phyloP scores from a whole-genome alignment of 208 protist species.

The Phytomonas sp. region DNA sequence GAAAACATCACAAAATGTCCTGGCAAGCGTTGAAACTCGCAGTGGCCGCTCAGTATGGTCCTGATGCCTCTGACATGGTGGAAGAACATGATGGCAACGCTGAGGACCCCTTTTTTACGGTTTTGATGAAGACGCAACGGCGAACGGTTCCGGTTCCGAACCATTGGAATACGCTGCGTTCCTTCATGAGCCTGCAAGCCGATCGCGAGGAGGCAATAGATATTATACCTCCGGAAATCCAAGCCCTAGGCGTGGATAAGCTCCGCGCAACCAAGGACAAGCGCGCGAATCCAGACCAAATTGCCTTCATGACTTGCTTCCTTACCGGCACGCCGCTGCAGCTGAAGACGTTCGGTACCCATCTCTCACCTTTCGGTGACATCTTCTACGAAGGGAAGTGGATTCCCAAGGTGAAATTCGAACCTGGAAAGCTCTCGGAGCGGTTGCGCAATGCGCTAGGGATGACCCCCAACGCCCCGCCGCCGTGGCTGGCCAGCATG shows the following conservation, averaged over 20 bases:
- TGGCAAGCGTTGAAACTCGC: constrained; percentile 58
- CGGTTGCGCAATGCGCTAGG: constrained; percentile 94
- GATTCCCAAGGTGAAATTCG: constrained; percentile 66
- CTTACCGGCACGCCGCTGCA: constrained; percentile 96
- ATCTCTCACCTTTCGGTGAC: constrained; percentile 90
- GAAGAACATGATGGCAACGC: constrained; percentile 95
- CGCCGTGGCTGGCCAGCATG: constrained; percentile 99
- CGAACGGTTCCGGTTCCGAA: constrained; percentile 93
- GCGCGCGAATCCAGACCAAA: constrained; percentile 95
- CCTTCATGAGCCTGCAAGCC: constrained; percentile 94
- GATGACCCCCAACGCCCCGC: constrained; percentile 87
- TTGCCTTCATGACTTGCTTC: constrained; percentile 96
- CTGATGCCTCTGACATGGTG: constrained; percentile 80
- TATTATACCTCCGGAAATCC: constrained; percentile 94
- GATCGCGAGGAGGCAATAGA: constrained; percentile 92
- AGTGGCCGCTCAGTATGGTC: constrained; percentile 30
- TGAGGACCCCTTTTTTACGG: constrained; percentile 93
- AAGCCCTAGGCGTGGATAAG: constrained; percentile 90
- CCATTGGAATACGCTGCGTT: constrained; percentile 97
- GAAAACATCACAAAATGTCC: constrained; percentile 43
- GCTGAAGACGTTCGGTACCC: constrained; percentile 70
- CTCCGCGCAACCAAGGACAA: constrained; percentile 96
- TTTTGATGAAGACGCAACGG: constrained; percentile 91
- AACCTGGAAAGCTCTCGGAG: constrained; percentile 80
- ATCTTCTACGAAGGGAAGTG: constrained; percentile 97